Conservation (phyloP, 2,329 filamentous ascomycete genomes). For the Fusarium marasasianum region DNA sequence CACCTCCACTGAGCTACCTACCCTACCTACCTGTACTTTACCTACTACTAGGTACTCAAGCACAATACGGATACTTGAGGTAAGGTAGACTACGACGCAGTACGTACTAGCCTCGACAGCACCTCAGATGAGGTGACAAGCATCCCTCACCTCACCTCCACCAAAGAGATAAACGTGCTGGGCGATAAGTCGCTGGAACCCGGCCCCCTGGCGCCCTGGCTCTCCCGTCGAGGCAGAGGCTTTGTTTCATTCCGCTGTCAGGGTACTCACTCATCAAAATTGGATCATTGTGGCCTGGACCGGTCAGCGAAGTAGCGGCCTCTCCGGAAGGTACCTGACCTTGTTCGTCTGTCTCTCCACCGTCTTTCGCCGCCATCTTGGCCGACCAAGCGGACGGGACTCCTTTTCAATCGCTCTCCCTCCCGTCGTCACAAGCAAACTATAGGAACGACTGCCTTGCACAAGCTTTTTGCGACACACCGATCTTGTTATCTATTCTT, state of each 20-base stretch:
- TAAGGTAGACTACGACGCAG: neutral
- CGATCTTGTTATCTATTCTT: constrained; percentile 6
- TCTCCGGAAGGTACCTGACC: constrained; percentile 32
- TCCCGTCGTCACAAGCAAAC: constrained; percentile 24
- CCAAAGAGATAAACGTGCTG: constrained; percentile 29
- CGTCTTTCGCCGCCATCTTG: constrained; percentile 34
- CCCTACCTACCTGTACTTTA: neutral
- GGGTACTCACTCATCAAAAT: constrained; percentile 30
- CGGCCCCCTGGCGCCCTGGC: constrained; percentile 2
- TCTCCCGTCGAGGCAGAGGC: constrained; percentile 19
- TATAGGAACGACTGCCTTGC: neutral
- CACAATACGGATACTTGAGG: neutral
- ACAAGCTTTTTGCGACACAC: constrained; percentile 4
- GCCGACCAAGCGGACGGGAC: constrained; percentile 17
- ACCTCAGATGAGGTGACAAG: constrained; percentile 8
- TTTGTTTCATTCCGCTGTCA: constrained; percentile 31
- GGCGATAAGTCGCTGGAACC: constrained; percentile 22
- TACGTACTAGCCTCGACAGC: constrained; percentile 11
- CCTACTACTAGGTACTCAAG: neutral
- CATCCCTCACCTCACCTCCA: constrained; percentile 17
- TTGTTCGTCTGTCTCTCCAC: constrained; percentile 23
- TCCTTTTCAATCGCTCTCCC: constrained; percentile 30
- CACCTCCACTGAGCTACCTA: neutral
- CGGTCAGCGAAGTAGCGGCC: constrained; percentile 33
- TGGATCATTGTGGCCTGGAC: constrained; percentile 35